A percentile compares a stretch with the other conserved stretches of the same genome.
These are phyloP conservation scores for Diplotaxis tenuifolia DNA, from an alignment of 345 rosid species.

Conservation along the genomic window DNA sequence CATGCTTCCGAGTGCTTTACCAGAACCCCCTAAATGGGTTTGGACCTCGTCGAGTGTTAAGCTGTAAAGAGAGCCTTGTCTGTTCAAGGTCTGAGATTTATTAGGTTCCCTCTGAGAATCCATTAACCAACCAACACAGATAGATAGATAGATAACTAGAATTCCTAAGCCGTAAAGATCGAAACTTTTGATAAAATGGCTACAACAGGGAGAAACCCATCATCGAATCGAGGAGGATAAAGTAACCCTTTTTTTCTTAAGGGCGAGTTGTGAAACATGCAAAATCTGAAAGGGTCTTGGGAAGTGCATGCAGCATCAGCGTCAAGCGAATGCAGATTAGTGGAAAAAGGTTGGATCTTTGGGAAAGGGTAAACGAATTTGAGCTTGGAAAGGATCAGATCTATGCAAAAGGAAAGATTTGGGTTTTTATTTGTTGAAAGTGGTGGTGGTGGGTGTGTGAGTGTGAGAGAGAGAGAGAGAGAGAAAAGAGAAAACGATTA, in stretches of 20 bases:
- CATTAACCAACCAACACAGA: conserved; percentile 5
- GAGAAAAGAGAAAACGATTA: neutral
- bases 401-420: neutral
- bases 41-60: conserved; percentile 94
- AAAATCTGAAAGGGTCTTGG: neutral
- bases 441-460: neutral
- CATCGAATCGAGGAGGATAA: neutral
- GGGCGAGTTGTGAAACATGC: neutral
- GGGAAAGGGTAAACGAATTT: neutral
- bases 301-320: neutral
- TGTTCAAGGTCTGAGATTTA: conserved; percentile 56
- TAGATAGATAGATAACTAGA: neutral
- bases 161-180: neutral
- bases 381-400: neutral
- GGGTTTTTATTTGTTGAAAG: neutral
- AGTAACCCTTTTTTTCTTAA: neutral
- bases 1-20: conserved; percentile 88
- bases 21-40: conserved; percentile 76
- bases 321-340: neutral
- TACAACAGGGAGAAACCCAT: too few relatives aligned
- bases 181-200: neutral
- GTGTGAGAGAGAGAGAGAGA: neutral
- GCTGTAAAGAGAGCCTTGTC: conserved; percentile 71
- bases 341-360: neutral
- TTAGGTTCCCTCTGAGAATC: conserved; percentile 45